Conservation (phyloP, 108 stramenopile genomes). For the Skeletonema grethae region DNA sequence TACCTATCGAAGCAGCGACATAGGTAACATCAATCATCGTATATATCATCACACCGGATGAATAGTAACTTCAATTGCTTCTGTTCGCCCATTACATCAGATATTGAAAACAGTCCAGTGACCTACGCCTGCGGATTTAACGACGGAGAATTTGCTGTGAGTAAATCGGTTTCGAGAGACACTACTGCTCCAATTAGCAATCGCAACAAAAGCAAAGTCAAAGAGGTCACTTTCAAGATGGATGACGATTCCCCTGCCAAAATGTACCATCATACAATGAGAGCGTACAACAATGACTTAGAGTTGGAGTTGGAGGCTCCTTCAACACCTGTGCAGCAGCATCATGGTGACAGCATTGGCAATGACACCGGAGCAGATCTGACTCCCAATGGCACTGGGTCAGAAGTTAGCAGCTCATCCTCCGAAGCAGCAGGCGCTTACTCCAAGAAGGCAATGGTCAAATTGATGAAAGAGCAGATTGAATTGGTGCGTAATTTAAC, state of each 20-base stretch:
- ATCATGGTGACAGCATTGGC: not conserved
- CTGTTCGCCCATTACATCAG: not conserved
- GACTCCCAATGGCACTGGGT: not conserved
- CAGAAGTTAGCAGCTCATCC: not conserved
- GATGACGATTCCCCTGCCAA: not conserved
- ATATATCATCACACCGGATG: not conserved
- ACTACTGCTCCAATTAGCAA: not conserved
- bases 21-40: not conserved
- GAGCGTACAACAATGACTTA: not conserved
- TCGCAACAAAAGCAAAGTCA: too few species aligned
- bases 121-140: not conserved
- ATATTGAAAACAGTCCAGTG: not conserved
- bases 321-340: not conserved
- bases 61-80: not conserved
- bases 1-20: too few species aligned
- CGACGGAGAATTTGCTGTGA: not conserved
- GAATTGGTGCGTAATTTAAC: slow-evolving; percentile 41
- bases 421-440: not conserved
- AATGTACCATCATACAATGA: not conserved
- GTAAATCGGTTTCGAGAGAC: not conserved
- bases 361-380: not conserved
- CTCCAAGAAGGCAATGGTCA: slow-evolving; percentile 38
- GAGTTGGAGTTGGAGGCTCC: not conserved
- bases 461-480: slow-evolving; percentile 42
- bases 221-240: not conserved